Conservation (phyloP, 352 stramenopile species). For the Paralagenidium karlingii region DNA sequence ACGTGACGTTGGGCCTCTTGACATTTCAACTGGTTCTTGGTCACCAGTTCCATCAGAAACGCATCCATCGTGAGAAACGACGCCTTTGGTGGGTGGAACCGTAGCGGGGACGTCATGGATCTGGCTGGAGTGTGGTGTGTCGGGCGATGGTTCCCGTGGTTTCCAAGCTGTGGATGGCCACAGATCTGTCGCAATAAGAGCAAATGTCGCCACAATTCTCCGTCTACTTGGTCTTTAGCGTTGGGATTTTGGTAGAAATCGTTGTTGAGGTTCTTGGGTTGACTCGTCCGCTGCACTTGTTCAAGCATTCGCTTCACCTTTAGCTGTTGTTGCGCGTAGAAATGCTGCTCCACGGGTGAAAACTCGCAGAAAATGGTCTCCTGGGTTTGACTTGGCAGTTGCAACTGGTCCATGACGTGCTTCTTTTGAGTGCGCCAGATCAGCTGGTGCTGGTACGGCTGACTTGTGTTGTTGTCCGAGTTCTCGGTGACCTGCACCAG, state of each 20-base stretch:
- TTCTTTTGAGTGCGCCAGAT: constrained; percentile 71
- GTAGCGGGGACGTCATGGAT: no score
- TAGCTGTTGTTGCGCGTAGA: constrained; percentile 58
- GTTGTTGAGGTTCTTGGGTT: no score
- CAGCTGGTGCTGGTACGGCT: no score
- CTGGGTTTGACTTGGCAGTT: constrained; percentile 34
- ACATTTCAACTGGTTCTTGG: constrained; percentile 52
- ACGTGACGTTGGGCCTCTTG: constrained; percentile 73
- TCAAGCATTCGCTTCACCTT: constrained; percentile 25
- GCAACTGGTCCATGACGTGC: constrained; percentile 53
- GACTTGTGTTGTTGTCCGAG: no score
- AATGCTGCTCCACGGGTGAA: constrained; percentile 57
- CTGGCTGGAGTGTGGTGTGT: constrained; percentile 4
- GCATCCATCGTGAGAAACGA: constrained; percentile 78
- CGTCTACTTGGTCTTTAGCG: no score
- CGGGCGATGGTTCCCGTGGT: no score
- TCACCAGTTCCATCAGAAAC: constrained; percentile 57
- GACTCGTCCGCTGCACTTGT: constrained; percentile 19
- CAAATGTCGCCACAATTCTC: constrained; percentile 61
- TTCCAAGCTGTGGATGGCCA: constrained; percentile 85
- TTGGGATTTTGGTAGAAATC: no score
- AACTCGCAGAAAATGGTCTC: constrained; percentile 56
- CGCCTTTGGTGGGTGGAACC: no score
- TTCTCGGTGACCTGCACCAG: constrained; percentile 27
- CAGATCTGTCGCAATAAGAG: constrained; percentile 85